Percentiles rank a stretch among this genome's conserved stretches.
Conservation (phyloP, 2,329 filamentous ascomycete genomes). For the Aspergillus chevalieri region DNA sequence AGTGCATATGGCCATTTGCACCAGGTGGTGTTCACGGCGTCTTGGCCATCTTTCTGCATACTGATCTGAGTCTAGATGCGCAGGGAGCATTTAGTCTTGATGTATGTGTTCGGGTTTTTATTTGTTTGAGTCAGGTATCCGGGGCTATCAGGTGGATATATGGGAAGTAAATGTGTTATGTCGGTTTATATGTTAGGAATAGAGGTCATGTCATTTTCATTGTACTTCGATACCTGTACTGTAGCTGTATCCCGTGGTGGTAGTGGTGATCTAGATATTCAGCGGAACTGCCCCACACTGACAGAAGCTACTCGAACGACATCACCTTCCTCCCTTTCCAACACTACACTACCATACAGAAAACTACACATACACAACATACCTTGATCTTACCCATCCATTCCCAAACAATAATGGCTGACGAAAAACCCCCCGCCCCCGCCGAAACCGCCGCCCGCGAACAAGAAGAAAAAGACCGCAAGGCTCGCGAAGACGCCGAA, state of each 20-base stretch:
- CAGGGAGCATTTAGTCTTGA: background rate
- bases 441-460: constrained; percentile 44
- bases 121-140: background rate
- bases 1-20: background rate
- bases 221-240: too few species aligned
- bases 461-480: constrained; percentile 51
- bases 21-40: background rate
- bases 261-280: background rate
- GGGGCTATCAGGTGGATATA: background rate
- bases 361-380: background rate
- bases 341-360: background rate
- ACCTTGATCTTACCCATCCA: background rate
- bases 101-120: background rate
- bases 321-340: background rate
- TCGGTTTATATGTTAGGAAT: background rate
- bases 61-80: background rate
- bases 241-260: background rate
- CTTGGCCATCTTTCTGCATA: background rate
- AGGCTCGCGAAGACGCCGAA: constrained; percentile 73
- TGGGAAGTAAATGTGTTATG: background rate
- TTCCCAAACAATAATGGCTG: constrained; percentile 20
- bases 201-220: background rate
- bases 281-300: background rate
- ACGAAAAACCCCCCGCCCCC: constrained; percentile 26
- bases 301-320: constrained; percentile 6